Evolutionary conservation across 2,329 filamentous ascomycete species (phyloP), one percentile per base, ranked within the genome.

Genomic region (Colletotrichum musae): DNA sequence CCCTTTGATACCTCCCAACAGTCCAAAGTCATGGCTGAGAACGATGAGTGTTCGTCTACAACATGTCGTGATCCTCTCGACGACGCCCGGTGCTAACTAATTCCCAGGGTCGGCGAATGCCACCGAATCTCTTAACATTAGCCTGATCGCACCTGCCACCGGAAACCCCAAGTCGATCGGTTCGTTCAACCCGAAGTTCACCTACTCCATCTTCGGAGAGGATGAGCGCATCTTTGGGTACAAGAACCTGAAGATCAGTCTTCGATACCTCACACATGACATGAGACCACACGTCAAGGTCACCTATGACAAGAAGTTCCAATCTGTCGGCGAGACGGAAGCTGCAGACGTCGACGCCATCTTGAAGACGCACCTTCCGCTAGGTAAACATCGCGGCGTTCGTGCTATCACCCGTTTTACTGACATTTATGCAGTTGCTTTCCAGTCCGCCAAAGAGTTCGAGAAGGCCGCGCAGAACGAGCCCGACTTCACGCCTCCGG

Each of bases 161-260:
- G 80, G 80, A 7, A 84, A 84, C 72, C 77, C 87, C 58, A 89
- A 88, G 74, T 88, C 86, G 39, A 82, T 92, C 73, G 86, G 88
- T 28, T 87, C 88, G 32, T 98, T 99, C 80, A 87, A 93, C 70
- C 97, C 96, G 0, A 88, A 89, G 76, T 97, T 95, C 79, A 98
- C 95, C 18, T 97, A 98, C 80, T 85, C 94, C 1, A 92, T 99
- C 72, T 98, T 98, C 74, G 94, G 94, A 75, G 92, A 98, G n/a
- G 92, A 96, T 9, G 94, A 99, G 80, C 88, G 87, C 36, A 95
- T 98, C 72, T 95, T 97, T 75, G 95, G 95, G 45, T 97, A 98
- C 84, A 91, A 94, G 78, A 90, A 90, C 62, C 87, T 97, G 64
- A 89, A 90, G 72, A 91, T 98, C 77, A 88, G 89, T 71, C 83